phyloP scores from a whole-genome alignment of 2,329 filamentous ascomycete species.

The Phoma sp. region DNA sequence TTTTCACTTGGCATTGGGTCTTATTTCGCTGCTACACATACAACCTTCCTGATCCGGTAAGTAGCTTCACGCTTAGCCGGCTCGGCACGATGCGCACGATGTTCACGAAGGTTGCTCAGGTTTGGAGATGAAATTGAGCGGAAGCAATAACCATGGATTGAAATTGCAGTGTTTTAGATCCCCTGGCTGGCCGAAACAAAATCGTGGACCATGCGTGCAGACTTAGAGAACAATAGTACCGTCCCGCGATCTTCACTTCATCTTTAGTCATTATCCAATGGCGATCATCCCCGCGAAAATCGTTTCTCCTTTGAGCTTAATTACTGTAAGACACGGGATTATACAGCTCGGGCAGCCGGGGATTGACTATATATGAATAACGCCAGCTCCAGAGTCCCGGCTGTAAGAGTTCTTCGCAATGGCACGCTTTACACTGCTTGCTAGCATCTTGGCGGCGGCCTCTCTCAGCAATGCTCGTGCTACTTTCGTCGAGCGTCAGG shows the following conservation, averaged over 20 bases:
- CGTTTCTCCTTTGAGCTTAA: slow-evolving; percentile 26
- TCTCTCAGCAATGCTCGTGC: slow-evolving; percentile 29
- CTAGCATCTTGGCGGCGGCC: slow-evolving; percentile 29
- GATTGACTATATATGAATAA: too few relatives aligned
- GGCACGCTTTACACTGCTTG: slow-evolving; percentile 30
- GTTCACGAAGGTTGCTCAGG: too few relatives aligned
- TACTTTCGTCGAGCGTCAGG: slow-evolving; percentile 34
- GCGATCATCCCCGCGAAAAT: background rate
- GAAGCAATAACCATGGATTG: background rate
- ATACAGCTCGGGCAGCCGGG: too few relatives aligned
- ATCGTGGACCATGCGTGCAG: too few relatives aligned
- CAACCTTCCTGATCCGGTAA: too few relatives aligned
- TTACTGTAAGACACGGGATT: slow-evolving; percentile 5
- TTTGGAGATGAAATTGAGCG: background rate
- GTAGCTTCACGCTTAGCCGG: slow-evolving; percentile 14
- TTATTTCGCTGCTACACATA: slow-evolving; percentile 16
- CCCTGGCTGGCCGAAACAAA: too few relatives aligned
- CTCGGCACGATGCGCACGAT: background rate
- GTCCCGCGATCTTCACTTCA: background rate
- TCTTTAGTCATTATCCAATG: background rate
- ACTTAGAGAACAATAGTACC: background rate
- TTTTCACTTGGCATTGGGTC: slow-evolving; percentile 5
- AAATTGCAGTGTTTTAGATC: background rate
- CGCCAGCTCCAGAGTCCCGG: too few relatives aligned
- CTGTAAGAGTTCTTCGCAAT: too few relatives aligned